phyloP scores from a whole-genome alignment of 768 basidiomycete species.

The Auriscalpium orientale region DNA sequence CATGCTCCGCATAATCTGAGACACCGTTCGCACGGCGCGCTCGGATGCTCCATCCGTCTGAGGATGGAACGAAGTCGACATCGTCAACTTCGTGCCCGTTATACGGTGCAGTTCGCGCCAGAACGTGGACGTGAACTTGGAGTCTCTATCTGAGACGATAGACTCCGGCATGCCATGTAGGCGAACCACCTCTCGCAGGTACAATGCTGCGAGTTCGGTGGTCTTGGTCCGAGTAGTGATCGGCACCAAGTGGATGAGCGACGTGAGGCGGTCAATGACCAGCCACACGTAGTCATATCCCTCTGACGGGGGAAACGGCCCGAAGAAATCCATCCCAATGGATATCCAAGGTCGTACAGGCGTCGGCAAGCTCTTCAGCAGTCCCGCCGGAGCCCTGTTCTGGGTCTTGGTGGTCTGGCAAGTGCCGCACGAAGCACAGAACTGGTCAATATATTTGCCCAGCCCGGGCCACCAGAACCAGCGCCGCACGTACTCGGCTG shows the following conservation, averaged over 20 bases:
- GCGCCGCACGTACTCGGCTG: too few relatives aligned
- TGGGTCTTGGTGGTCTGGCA: too few relatives aligned
- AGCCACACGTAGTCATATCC: too few relatives aligned
- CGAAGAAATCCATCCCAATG: too few relatives aligned
- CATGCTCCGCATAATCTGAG: background rate
- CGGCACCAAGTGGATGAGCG: background rate
- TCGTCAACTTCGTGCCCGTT: background rate
- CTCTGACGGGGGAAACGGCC: too few relatives aligned
- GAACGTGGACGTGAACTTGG: background rate
- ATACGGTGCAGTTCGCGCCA: background rate
- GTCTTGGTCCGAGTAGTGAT: background rate
- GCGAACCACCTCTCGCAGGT: background rate
- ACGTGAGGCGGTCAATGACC: background rate
- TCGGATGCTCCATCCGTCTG: background rate
- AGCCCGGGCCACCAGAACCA: too few relatives aligned
- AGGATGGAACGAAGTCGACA: background rate
- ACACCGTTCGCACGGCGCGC: background rate
- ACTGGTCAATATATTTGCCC: too few relatives aligned
- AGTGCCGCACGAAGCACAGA: too few relatives aligned
- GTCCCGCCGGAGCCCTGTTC: too few relatives aligned
- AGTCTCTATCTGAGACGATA: background rate
- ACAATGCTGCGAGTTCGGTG: background rate
- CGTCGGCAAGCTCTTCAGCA: too few relatives aligned
- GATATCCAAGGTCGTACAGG: too few relatives aligned
- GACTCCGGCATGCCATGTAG: background rate